Base-by-base conservation (phyloP, 2,329 filamentous ascomycete species). In the Cercospora zeae-maydis region DNA sequence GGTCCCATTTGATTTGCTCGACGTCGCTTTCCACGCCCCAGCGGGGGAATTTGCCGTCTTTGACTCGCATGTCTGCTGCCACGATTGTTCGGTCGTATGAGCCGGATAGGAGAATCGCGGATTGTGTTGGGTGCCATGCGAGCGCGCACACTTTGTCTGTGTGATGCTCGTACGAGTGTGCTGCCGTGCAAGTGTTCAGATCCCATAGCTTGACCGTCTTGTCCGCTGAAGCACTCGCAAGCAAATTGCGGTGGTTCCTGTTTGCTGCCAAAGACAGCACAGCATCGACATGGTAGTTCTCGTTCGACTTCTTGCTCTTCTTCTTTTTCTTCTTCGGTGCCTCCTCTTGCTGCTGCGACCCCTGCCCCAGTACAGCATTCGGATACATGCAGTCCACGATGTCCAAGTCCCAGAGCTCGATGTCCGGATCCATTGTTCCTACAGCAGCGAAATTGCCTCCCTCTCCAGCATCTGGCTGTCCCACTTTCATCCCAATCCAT, bases 201-300 rank as follows among this genome's bases (percentile, higher is more conserved):
- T 99, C 95, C 95, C 95, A 99, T 19, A 99, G 85, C 82, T 99
- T 99, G 73, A 98, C 88, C 2, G 95, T 99, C 80, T 93, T 92
- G 80, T 99, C 95, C 19, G 95, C 95, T 1, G 95, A 99, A 1
- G 91, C 92, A 0, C 93, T 98, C 11, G 95, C 95, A 51, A 99
- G 86, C 62, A 99, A 84, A 76, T 98, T 98, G 67, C 93, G 88
- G 79, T 99, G 93, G 74, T 93, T 88, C 72, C 93, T 85, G 81
- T 99, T 99, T 55, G 92, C 92, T 2, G 95, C 90, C 47, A 99
- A 86, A 4, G 93, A 89, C 47, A 99, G 85, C 30, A 99, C 89
- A 0, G 95, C 90, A 76, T 98, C 95, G 62, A 97, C 92, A 77
- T 99, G 95, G 80, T 93, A 96, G 64, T 90, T 84, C 69, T 95